These are phyloP conservation scores for Gaeumannomyces sp. DNA, from an alignment of 2,329 filamentous ascomycete species.

Conservation along the genomic window DNA sequence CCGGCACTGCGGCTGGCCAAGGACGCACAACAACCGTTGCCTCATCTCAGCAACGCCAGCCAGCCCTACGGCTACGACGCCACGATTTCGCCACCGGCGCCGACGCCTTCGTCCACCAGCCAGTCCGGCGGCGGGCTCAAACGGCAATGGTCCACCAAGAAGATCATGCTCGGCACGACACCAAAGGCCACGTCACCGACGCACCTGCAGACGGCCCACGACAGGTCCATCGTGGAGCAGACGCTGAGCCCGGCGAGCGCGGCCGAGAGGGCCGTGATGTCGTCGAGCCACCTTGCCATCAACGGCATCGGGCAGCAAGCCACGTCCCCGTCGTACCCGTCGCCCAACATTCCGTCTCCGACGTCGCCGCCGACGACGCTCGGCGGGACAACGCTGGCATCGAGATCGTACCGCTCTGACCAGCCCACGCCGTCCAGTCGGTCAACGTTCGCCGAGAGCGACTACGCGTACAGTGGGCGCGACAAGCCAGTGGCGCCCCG, in stretches of 20 bases:
- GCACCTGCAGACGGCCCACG: constrained; percentile 62
- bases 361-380: constrained; percentile 57
- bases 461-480: constrained; percentile 32
- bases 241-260: constrained; percentile 64
- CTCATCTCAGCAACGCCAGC: constrained; percentile 39
- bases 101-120: constrained; percentile 35
- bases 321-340: constrained; percentile 50
- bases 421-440: constrained; percentile 48
- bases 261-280: constrained; percentile 58
- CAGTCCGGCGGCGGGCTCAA: constrained; percentile 52
- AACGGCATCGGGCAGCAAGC: constrained; percentile 54
- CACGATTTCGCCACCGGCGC: constrained; percentile 13
- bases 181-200: constrained; percentile 75
- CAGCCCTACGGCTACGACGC: constrained; percentile 39
- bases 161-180: constrained; percentile 62
- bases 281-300: constrained; percentile 65
- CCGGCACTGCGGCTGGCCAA: constrained; percentile 87
- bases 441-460: constrained; percentile 48
- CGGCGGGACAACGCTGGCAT: constrained; percentile 47
- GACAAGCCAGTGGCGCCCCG: constrained; percentile 42
- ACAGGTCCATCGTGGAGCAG: constrained; percentile 57
- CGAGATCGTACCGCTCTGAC: constrained; percentile 54
- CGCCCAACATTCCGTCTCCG: constrained; percentile 63
- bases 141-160: constrained; percentile 70
- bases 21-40: constrained; percentile 83